Evolutionary conservation across 2,329 filamentous ascomycete species (phyloP).

Genomic region (Scedosporium aurantiacum): DNA sequence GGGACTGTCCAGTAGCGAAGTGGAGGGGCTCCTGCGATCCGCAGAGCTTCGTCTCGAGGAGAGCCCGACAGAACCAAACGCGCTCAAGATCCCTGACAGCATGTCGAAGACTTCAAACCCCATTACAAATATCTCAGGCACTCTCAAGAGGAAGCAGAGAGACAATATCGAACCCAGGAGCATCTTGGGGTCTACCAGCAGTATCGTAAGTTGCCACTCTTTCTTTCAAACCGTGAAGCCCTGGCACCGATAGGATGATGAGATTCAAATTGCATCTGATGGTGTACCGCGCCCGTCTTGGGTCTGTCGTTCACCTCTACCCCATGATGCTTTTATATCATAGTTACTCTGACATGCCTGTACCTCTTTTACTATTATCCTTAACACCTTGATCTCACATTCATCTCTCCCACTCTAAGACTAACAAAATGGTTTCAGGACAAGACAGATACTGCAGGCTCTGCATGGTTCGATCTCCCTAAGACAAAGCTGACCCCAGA

Average conservation of each 20-base stretch:
- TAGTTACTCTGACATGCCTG: constrained; percentile 60
- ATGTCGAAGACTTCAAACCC: too few relatives aligned
- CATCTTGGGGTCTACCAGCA: not conserved
- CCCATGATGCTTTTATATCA: constrained; percentile 46
- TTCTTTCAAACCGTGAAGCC: constrained; percentile 1
- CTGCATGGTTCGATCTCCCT: constrained; percentile 80
- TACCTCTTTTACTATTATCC: not conserved
- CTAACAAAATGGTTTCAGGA: constrained; percentile 14
- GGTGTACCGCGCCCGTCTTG: constrained; percentile 1
- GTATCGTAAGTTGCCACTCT: not conserved
- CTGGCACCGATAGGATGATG: constrained; percentile 22
- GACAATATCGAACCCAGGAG: too few relatives aligned
- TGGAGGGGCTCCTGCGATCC: not conserved
- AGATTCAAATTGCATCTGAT: constrained; percentile 23
- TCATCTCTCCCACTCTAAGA: not conserved
- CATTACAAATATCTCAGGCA: too few relatives aligned
- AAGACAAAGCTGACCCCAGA: constrained; percentile 74
- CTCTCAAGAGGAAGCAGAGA: too few relatives aligned
- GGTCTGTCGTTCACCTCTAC: constrained; percentile 41
- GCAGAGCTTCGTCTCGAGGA: not conserved
- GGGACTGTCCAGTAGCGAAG: not conserved
- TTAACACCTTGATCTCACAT: not conserved
- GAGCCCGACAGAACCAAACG: too few relatives aligned
- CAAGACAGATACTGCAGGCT: constrained; percentile 50
- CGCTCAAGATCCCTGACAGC: too few relatives aligned